A percentile compares a stretch with the other conserved stretches of the same genome.
Conservation (phyloP, 768 basidiomycete genomes). For the Macrocybe gigantea region DNA sequence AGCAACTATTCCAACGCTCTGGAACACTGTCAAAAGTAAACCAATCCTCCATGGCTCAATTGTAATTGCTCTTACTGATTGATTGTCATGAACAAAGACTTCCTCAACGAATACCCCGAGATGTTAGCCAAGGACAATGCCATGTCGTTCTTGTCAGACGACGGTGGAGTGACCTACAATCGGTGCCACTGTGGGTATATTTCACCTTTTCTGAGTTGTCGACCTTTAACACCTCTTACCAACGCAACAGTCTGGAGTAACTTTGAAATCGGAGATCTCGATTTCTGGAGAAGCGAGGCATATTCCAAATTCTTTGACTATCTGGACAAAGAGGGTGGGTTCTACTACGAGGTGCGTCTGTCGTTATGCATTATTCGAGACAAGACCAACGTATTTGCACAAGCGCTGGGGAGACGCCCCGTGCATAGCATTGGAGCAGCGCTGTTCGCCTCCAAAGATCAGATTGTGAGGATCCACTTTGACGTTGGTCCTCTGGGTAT, state of each 20-base stretch:
- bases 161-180: conserved; percentile 69
- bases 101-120: conserved; percentile 57
- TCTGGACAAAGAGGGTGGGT: conserved; percentile 76
- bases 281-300: conserved; percentile 79
- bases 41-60: not conserved
- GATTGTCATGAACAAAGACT: conserved; percentile 41
- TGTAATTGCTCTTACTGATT: too few relatives aligned
- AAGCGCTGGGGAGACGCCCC: conserved; percentile 92
- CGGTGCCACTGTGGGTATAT: conserved; percentile 59
- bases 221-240: conserved; percentile 2
- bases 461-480: conserved; percentile 42
- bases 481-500: not conserved
- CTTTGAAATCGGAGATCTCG: conserved; percentile 84
- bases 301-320: conserved; percentile 82
- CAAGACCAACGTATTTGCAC: conserved; percentile 2
- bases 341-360: conserved; percentile 73
- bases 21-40: conserved; percentile 69
- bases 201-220: conserved; percentile 4
- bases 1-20: conserved; percentile 82
- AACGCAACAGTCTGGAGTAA: conserved; percentile 77
- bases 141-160: conserved; percentile 76
- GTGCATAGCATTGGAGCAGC: conserved; percentile 89
- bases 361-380: not conserved
- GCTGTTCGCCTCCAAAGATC: conserved; percentile 80
- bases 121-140: conserved; percentile 66